phyloP scores from a whole-genome alignment of 208 protist genomes.

The Wallacemonas sp. region DNA sequence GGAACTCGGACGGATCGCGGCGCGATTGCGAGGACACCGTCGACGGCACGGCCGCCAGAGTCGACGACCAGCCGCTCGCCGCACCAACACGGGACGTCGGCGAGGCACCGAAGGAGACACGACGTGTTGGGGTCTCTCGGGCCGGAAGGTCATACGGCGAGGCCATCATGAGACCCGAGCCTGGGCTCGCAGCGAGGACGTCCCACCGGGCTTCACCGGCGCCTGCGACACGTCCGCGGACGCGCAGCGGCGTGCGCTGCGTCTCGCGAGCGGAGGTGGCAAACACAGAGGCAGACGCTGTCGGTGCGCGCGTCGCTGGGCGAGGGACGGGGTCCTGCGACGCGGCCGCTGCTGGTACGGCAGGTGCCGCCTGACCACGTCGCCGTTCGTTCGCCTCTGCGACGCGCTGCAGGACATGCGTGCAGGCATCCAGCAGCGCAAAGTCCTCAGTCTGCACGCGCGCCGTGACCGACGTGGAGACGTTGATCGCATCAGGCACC shows the following conservation, averaged over 20 bases:
- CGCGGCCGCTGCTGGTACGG: too few relatives aligned
- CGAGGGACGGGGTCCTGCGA: too few relatives aligned
- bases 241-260: slow-evolving; percentile 8
- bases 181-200: background rate
- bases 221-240: background rate
- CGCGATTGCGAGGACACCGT: background rate
- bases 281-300: background rate
- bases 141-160: background rate
- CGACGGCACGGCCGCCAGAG: background rate
- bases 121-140: slow-evolving; percentile 3
- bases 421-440: slow-evolving; percentile 14
- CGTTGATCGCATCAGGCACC: background rate
- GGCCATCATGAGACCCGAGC: slow-evolving; percentile 4
- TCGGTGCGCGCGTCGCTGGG: too few relatives aligned
- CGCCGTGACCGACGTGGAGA: background rate
- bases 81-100: background rate
- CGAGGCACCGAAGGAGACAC: slow-evolving; percentile 13
- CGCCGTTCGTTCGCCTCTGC: background rate
- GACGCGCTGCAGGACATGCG: background rate
- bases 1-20: background rate
- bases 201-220: background rate
- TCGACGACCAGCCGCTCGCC: background rate
- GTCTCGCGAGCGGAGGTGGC: background rate
- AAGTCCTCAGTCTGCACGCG: background rate
- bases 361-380: too few relatives aligned